phyloP scores from a whole-genome alignment of 1,284 basidiomycete species.

The Mycosarcoma mackinlayi region DNA sequence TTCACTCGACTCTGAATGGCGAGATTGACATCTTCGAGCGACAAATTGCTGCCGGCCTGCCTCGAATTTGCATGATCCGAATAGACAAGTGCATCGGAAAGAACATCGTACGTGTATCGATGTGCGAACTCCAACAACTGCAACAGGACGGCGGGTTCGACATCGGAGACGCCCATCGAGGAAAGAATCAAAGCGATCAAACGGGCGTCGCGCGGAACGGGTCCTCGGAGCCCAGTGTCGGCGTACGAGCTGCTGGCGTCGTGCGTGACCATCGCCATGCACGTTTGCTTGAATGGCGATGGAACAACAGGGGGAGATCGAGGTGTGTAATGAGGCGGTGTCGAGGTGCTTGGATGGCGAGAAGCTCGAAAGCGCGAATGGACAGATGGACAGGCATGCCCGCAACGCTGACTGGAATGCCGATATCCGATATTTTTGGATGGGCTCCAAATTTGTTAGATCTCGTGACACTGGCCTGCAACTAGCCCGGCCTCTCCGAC shows the following conservation, averaged over 20 bases:
- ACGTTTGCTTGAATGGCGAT: background rate
- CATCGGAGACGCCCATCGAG: constrained; percentile 92
- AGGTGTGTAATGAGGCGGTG: background rate
- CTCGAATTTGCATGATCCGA: constrained; percentile 81
- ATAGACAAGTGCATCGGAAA: constrained; percentile 89
- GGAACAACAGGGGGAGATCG: too few species aligned
- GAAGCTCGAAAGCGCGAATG: background rate
- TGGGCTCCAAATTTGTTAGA: background rate
- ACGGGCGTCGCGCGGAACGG: constrained; percentile 83
- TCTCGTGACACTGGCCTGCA: too few species aligned
- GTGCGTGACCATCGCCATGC: background rate
- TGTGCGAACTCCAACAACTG: constrained; percentile 96
- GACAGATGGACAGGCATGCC: too few species aligned
- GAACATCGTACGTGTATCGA: constrained; percentile 89
- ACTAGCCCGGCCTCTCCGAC: too few species aligned
- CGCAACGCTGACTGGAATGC: too few species aligned
- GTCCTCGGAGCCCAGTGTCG: constrained; percentile 35
- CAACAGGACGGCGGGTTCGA: constrained; percentile 90
- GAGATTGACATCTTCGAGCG: constrained; percentile 88
- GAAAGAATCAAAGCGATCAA: constrained; percentile 91
- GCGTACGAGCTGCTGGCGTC: background rate
- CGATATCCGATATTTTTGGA: constrained; percentile 3
- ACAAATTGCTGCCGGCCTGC: constrained; percentile 66
- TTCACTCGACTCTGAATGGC: constrained; percentile 93
- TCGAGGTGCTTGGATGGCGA: background rate